These are phyloP conservation scores for Ajuga reptans DNA, from an alignment of 305 asterid species.

Conservation along the genomic window DNA sequence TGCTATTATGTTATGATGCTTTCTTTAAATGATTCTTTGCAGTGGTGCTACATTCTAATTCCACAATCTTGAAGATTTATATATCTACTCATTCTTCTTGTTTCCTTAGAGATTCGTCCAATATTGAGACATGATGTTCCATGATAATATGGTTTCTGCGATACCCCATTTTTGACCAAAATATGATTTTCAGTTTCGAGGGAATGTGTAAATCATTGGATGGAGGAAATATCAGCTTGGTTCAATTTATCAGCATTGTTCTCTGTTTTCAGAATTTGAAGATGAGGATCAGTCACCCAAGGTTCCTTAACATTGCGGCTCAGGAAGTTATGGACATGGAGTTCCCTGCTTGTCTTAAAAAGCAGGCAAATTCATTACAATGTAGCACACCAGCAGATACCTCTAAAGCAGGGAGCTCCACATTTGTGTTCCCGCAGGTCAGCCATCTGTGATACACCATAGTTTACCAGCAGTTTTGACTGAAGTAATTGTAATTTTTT, in stretches of 20 bases:
- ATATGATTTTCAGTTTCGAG: neutral
- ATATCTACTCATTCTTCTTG: neutral
- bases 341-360: conserved; percentile 70
- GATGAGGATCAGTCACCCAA: conserved; percentile 80
- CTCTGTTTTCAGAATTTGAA: conserved; percentile 69
- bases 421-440: conserved; percentile 79
- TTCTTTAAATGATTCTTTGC: conserved; percentile 4
- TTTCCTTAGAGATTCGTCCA: neutral
- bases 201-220: conserved; percentile 6
- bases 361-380: conserved; percentile 32
- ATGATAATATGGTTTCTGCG: conserved; percentile 8
- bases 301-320: conserved; percentile 67
- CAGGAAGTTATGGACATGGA: conserved; percentile 50
- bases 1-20: too few relatives aligned
- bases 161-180: neutral
- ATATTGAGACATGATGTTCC: neutral
- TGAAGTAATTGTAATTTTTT: conserved; percentile 15
- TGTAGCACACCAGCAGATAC: conserved; percentile 30
- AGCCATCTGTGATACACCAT: conserved; percentile 20
- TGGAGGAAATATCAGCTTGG: conserved; percentile 21
- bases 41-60: neutral
- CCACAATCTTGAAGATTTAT: neutral
- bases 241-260: conserved; percentile 19
- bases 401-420: conserved; percentile 27
- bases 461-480: conserved; percentile 20